A percentile compares a stretch with the other conserved stretches of the same genome.
phyloP scores from a whole-genome alignment of 441 rosid species.

The Populus hybrid region DNA sequence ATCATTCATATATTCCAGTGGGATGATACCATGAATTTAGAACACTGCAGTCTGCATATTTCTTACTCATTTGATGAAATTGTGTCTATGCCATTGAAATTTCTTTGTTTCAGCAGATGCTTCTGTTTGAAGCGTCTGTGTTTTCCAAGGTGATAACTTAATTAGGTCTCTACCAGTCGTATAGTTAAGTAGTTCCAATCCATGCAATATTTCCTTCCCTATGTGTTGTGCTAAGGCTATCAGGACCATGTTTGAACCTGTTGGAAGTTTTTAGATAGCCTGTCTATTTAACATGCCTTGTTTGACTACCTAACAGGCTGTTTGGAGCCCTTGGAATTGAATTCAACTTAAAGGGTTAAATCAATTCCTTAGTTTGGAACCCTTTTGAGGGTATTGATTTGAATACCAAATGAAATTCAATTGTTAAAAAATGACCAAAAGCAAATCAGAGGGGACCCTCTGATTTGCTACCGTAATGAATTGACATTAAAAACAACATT shows the following conservation, averaged over 20 bases:
- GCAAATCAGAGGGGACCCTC: too few species aligned
- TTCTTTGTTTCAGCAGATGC: slow-evolving; percentile 12
- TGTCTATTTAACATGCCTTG: neutral
- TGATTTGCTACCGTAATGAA: too few species aligned
- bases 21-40: slow-evolving; percentile 40
- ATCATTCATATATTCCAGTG: slow-evolving; percentile 38
- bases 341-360: neutral
- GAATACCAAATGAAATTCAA: too few species aligned
- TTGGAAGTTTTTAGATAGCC: neutral
- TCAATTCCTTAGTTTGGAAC: neutral
- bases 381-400: too few species aligned
- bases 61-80: slow-evolving; percentile 26
- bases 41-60: slow-evolving; percentile 22
- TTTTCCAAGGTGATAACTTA: slow-evolving; percentile 4
- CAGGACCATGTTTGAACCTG: too few species aligned
- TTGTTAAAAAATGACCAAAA: too few species aligned
- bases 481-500: too few species aligned
- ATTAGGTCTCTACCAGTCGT: slow-evolving; percentile 17
- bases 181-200: neutral
- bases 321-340: too few species aligned
- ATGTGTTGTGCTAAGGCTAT: neutral
- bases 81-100: slow-evolving; percentile 17
- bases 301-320: neutral
- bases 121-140: slow-evolving; percentile 20
- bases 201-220: neutral